A percentile compares a stretch with the other conserved stretches of the same genome.
These are phyloP conservation scores for Syncephalis fuscata DNA, from an alignment of 371 early-diverging fungal genomes.

Conservation along the genomic window DNA sequence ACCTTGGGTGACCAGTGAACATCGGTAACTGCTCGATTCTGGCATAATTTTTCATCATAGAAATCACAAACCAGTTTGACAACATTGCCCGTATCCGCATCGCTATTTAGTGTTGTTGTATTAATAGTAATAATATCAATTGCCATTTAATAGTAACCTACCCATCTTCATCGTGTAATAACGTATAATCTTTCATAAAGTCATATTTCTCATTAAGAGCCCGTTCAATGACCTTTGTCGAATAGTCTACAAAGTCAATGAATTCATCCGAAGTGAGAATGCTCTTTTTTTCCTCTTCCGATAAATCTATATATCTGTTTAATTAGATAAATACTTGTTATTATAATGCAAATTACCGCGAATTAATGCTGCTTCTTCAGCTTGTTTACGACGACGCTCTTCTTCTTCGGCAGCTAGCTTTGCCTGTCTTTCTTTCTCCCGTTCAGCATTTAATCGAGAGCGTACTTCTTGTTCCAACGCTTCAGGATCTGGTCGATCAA, in stretches of 20 bases:
- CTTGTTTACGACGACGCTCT: conserved; percentile 32
- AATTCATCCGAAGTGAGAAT: conserved; percentile 64
- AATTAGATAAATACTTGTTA: background rate
- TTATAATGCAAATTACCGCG: too few relatives aligned
- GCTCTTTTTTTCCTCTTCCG: conserved; percentile 57
- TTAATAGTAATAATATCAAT: background rate
- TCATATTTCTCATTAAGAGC: conserved; percentile 84
- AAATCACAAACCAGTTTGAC: conserved; percentile 55
- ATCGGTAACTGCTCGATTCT: conserved; percentile 76
- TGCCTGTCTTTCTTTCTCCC: conserved; percentile 36
- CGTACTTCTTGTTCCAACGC: conserved; percentile 39
- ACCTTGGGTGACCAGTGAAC: conserved; percentile 85
- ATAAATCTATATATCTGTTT: conserved; percentile 31
- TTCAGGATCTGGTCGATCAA: conserved; percentile 31
- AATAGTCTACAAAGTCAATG: conserved; percentile 66
- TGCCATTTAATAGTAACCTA: conserved; percentile 9
- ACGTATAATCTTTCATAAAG: conserved; percentile 85
- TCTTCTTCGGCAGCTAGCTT: conserved; percentile 38
- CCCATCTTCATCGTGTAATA: conserved; percentile 39
- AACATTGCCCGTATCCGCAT: conserved; percentile 43
- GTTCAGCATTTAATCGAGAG: conserved; percentile 33
- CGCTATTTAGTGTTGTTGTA: conserved; percentile 10
- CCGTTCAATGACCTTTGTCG: conserved; percentile 77
- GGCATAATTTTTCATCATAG: conserved; percentile 65
- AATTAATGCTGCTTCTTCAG: conserved; percentile 6